Evolutionary conservation across 2,329 filamentous ascomycete genomes (phyloP), one percentile per base, ranked within the genome.

Genomic region (Hypoxylon sp.): DNA sequence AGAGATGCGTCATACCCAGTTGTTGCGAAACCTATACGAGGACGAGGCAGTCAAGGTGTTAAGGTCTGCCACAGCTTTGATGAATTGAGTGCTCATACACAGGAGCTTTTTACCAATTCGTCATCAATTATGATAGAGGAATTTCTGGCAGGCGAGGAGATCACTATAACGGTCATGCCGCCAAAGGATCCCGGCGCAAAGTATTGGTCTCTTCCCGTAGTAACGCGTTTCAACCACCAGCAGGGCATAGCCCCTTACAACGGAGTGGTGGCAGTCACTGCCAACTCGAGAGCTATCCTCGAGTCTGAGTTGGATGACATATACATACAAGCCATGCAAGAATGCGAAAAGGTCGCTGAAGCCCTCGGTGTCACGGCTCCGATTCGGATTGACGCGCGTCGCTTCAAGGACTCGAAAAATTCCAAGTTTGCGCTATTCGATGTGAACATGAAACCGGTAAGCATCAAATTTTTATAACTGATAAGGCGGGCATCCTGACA

Each of bases 101-200:
- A 65, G 1, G 30, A 26, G 0, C 72, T 85, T 0, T 72, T 80
- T 2, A 37, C 70, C 1, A 78, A 81, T 50, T 78, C 75, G 0
- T 72, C 75, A 0, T 60, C 69, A 1, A 74, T 82, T 13, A 79
- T 85, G 64, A 34, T 84, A 0, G 82, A 85, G 62, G 77, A 85
- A 59, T 84, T 77, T 58, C 76, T 86, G 0, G 57, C 71, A 0
- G 81, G 82, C 0, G 77, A 83, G 59, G 83, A 85, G 67, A 82
- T 74, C 0, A 85, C 83, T 0, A 76, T 85, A 2, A 85, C 82
- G 0, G 78, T 85, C 0, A 84, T 85, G 82, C 81, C 83, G 0
- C 82, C 82, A 2, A 78, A 74, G 0, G 55, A 41, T 0, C 64
- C 66, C 1, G 59, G 59, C 0, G 61, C 69, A 0, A 70, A 73